Evolutionary conservation across 2,329 filamentous ascomycete genomes (phyloP).

Genomic region (Monilinia vaccinii-corymbosi): DNA sequence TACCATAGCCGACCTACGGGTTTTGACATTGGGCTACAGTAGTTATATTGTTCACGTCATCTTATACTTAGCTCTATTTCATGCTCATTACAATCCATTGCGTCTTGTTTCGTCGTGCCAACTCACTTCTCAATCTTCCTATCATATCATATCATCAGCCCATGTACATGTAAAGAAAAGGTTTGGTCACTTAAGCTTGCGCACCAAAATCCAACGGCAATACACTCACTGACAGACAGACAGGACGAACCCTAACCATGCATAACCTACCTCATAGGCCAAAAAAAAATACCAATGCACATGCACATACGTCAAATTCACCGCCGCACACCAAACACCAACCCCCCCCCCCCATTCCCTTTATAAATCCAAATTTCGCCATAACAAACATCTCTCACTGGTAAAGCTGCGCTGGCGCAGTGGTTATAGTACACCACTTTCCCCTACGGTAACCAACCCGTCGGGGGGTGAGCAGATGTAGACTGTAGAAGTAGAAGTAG

Average conservation of each 20-base stretch:
- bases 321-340: background rate
- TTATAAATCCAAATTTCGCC: background rate
- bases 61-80: too few species aligned
- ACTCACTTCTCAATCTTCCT: background rate
- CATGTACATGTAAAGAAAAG: too few species aligned
- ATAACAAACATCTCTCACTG: background rate
- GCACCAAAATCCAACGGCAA: background rate
- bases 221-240: too few species aligned
- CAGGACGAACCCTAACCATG: background rate
- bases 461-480: background rate
- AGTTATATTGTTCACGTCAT: too few species aligned
- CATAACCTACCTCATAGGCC: too few species aligned
- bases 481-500: too few species aligned
- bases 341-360: background rate
- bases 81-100: background rate
- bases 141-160: too few species aligned
- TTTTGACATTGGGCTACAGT: too few species aligned
- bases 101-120: background rate
- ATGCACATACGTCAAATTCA: background rate
- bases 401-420: background rate
- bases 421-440: background rate
- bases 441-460: background rate
- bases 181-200: too few species aligned
- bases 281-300: background rate
- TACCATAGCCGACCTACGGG: too few species aligned